phyloP scores from a whole-genome alignment of 495 filamentous ascomycete species.

The Lepidopterella palustris region DNA sequence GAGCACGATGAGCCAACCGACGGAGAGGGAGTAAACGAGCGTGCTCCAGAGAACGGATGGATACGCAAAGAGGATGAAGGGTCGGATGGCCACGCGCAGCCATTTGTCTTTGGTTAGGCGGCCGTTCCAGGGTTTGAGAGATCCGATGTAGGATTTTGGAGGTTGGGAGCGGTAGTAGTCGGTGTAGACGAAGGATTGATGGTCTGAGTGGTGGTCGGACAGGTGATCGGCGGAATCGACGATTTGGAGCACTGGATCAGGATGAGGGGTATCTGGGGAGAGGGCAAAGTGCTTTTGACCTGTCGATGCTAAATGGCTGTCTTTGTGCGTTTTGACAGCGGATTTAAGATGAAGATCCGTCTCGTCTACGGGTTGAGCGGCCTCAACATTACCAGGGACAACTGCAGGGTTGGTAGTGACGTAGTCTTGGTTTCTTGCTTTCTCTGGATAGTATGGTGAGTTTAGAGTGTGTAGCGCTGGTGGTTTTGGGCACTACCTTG shows the following conservation, averaged over 20 bases:
- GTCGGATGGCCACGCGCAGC: constrained; percentile 66
- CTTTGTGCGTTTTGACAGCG: neutral
- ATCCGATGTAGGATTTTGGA: constrained; percentile 60
- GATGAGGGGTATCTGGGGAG: neutral
- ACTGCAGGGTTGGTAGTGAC: neutral
- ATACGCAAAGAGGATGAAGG: constrained; percentile 79
- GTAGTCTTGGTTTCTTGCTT: constrained; percentile 8
- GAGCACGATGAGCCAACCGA: constrained; percentile 91
- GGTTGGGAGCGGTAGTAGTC: constrained; percentile 41
- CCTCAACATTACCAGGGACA: neutral
- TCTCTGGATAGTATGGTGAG: constrained; percentile 31
- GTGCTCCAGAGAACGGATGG: constrained; percentile 88
- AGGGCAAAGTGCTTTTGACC: neutral
- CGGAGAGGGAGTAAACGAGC: constrained; percentile 73
- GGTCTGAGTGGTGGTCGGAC: neutral
- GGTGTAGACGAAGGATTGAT: constrained; percentile 15
- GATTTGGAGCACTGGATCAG: too few species aligned
- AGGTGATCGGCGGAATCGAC: neutral
- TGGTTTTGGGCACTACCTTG: constrained; percentile 25
- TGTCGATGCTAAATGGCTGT: neutral
- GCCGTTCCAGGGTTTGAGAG: constrained; percentile 69
- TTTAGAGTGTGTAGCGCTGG: constrained; percentile 33
- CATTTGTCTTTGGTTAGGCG: constrained; percentile 72
- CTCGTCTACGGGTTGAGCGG: neutral
- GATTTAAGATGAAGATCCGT: neutral